phyloP scores from a whole-genome alignment of 352 stramenopile genomes.

The Globisporangium irregulare region DNA sequence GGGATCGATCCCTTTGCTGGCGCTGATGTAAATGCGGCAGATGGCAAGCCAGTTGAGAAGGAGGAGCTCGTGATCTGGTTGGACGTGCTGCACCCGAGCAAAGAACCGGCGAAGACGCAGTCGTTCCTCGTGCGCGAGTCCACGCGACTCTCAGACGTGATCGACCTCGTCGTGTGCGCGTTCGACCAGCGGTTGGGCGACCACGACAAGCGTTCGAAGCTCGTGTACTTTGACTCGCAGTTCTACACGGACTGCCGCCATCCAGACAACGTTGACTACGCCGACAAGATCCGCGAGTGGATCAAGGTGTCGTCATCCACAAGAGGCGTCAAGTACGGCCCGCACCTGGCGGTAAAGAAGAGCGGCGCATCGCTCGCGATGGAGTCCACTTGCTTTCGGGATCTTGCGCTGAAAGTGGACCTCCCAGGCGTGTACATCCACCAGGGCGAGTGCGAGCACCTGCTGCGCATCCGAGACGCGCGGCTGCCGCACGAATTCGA shows the following conservation, averaged over 20 bases:
- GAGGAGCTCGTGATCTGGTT: slow-evolving; percentile 64
- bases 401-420: slow-evolving; percentile 55
- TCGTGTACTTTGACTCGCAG: slow-evolving; percentile 55
- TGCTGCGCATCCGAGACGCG: slow-evolving; percentile 62
- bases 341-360: slow-evolving; percentile 10
- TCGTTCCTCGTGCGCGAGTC: slow-evolving; percentile 71
- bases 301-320: slow-evolving; percentile 36
- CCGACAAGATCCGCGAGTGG: slow-evolving; percentile 49
- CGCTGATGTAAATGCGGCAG: not conserved
- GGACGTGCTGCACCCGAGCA: slow-evolving; percentile 69
- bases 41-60: not conserved
- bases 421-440: slow-evolving; percentile 66
- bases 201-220: slow-evolving; percentile 38
- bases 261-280: slow-evolving; percentile 47
- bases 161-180: slow-evolving; percentile 63
- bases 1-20: not conserved
- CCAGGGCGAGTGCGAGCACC: slow-evolving; percentile 75
- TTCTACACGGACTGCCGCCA: slow-evolving; percentile 61
- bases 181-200: slow-evolving; percentile 56
- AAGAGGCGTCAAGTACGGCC: slow-evolving; percentile 27
- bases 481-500: slow-evolving; percentile 57
- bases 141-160: slow-evolving; percentile 43
- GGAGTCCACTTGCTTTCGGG: slow-evolving; percentile 44
- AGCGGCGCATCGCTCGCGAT: slow-evolving; percentile 16
- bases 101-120: slow-evolving; percentile 61